A percentile compares a stretch with the other conserved stretches of the same genome.
Evolutionary conservation across 805 yeast species (phyloP).

Genomic region (Deakozyma indianensis): DNA sequence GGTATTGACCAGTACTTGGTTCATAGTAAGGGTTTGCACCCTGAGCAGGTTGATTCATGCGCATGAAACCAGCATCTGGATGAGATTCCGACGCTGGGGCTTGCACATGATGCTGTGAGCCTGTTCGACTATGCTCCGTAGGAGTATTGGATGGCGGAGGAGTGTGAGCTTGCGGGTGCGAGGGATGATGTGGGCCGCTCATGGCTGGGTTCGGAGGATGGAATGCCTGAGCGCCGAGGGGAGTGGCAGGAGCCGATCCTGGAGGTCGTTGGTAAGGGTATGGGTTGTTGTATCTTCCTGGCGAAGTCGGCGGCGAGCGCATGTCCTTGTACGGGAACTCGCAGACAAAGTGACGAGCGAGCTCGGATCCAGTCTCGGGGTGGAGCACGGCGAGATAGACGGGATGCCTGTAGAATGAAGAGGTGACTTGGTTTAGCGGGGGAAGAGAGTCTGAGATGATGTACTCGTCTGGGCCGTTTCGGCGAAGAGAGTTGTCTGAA

Average conservation of each 20-base stretch:
- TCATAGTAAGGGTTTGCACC: too few relatives aligned
- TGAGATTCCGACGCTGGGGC: too few relatives aligned
- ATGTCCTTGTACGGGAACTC: constrained; percentile 7
- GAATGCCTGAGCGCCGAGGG: neutral
- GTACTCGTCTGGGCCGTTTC: constrained; percentile 5
- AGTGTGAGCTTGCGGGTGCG: constrained; percentile 1
- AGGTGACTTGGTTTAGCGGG: constrained; percentile 3
- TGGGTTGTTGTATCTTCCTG: constrained; percentile 6
- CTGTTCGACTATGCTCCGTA: neutral
- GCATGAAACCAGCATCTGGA: too few relatives aligned
- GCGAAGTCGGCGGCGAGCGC: constrained; percentile 6
- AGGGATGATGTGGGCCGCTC: neutral
- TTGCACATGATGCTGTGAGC: neutral
- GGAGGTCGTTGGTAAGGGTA: constrained; percentile 4
- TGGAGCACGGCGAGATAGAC: constrained; percentile 6
- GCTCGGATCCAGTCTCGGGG: constrained; percentile 3
- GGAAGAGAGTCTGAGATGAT: constrained; percentile 7
- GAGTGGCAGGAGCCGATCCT: constrained; percentile 3
- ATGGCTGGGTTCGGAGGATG: neutral
- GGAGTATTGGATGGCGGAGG: neutral
- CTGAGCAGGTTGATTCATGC: too few relatives aligned
- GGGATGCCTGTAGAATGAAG: constrained; percentile 1
- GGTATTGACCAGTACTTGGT: too few relatives aligned
- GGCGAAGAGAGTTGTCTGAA: neutral
- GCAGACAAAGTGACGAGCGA: constrained; percentile 7